Evolutionary conservation across 495 filamentous ascomycete species (phyloP), one percentile per base, ranked within the genome.

Genomic region (Penicillium fimorum): DNA sequence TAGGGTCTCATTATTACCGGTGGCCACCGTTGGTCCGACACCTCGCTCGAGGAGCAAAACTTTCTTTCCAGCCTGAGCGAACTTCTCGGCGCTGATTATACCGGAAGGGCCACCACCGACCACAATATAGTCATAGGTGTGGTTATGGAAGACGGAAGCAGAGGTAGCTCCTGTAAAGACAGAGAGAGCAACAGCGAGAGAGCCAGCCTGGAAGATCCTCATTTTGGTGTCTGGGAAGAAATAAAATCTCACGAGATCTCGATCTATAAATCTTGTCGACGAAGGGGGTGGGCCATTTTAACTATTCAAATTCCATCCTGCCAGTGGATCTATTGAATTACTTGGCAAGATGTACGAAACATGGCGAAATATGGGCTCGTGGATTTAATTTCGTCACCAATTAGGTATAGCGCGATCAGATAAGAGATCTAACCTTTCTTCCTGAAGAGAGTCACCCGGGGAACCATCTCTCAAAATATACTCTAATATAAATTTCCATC

Each of bases 1-100:
- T 6, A 70, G 67, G 25, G 68, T 69, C 29, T 68, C 60, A 18
- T 62, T 69, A 9, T 65, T 65, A 25, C 69, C 69, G 17, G 63
- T 69, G 15, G 55, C 56, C n/a, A 67, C 66, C 10, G 68, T 67
- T 1, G 69, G 66, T 10, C 69, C 66, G 47, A 61, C 55, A 10
- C 75, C 74, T 47, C 66, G 62, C 45, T 78, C 75, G 18, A 78
- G 60, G 12, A 78, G 66, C 2, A 78, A 65, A 4, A 74, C 70
- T n/a, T 63, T 71, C 58, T 67, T 72, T 52, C 82, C 81, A 38
- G 84, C 84, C 38, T 84, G 84, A 40, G 77, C 70, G 18, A 89
- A 77, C 80, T 88, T 87, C 29, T 79, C 76, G 29, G 86, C 85
- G 57, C 77, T 79, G 57, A 69, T 70, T 49, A 71, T 76, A 32